These are phyloP conservation scores for Kodamaea restingae DNA, from an alignment of 805 yeast species.

Conservation along the genomic window DNA sequence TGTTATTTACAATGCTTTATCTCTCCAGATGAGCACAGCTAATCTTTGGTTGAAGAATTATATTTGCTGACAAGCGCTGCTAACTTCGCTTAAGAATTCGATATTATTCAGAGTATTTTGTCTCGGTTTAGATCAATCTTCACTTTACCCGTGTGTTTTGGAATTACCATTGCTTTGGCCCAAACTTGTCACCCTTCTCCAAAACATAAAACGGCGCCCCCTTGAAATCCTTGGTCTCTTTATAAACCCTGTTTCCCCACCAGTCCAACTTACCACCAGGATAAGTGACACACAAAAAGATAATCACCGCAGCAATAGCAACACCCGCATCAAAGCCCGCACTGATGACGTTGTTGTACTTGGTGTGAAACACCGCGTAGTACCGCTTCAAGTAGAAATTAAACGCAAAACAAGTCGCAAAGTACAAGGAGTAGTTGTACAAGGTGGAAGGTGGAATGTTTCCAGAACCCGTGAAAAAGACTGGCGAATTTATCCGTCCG, in stretches of 20 bases:
- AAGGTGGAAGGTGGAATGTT: conserved; percentile 18
- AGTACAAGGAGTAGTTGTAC: conserved; percentile 17
- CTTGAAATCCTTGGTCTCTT: conserved; percentile 12
- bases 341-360: conserved; percentile 13
- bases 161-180: conserved; percentile 13
- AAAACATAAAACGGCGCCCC: conserved; percentile 11
- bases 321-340: conserved; percentile 17
- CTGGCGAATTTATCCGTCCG: conserved; percentile 17
- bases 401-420: conserved; percentile 13
- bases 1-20: too few species aligned
- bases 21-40: too few species aligned
- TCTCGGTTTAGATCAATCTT: background rate
- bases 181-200: conserved; percentile 13
- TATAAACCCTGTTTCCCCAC: conserved; percentile 17
- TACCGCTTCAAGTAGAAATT: conserved; percentile 15
- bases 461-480: conserved; percentile 14
- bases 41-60: too few species aligned
- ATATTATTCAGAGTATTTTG: too few species aligned
- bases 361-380: conserved; percentile 13
- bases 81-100: too few species aligned
- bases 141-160: background rate
- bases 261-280: conserved; percentile 15
- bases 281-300: conserved; percentile 29
- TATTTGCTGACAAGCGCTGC: too few species aligned
- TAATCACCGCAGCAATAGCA: conserved; percentile 36